Conservation (phyloP, 1,284 basidiomycete genomes). For the Trichosporon coremiiforme region DNA sequence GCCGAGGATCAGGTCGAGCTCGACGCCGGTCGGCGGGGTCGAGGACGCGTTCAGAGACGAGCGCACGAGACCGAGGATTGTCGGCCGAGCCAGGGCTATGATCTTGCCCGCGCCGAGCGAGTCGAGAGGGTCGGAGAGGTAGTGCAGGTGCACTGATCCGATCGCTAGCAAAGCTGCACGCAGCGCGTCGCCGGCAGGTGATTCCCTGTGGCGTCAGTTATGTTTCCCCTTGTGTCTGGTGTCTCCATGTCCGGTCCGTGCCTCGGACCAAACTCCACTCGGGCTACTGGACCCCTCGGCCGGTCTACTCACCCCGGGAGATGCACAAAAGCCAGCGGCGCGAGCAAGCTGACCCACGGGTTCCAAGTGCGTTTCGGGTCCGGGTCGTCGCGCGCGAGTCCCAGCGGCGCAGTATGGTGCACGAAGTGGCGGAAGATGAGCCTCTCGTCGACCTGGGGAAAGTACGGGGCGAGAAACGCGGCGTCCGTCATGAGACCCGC, state of each 20-base stretch:
- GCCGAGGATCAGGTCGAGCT: not conserved
- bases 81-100: constrained; percentile 34
- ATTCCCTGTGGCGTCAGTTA: constrained; percentile 26
- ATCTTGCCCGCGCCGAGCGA: constrained; percentile 36
- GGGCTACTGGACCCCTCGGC: too few relatives aligned
- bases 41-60: constrained; percentile 30
- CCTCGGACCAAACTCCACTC: too few relatives aligned
- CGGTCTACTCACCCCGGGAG: constrained; percentile 38
- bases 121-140: constrained; percentile 36
- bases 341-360: constrained; percentile 46
- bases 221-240: not conserved
- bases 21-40: constrained; percentile 24
- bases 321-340: constrained; percentile 45
- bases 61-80: constrained; percentile 36
- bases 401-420: constrained; percentile 42
- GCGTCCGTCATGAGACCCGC: constrained; percentile 44
- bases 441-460: constrained; percentile 43
- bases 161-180: constrained; percentile 44
- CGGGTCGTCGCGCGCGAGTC: constrained; percentile 42
- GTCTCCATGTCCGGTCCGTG: too few relatives aligned
- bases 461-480: constrained; percentile 45
- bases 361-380: constrained; percentile 40
- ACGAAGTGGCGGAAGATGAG: constrained; percentile 50
- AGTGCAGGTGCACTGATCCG: constrained; percentile 47
- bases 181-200: constrained; percentile 44